A percentile compares a stretch with the other conserved stretches of the same genome.
phyloP scores from a whole-genome alignment of 1,139 yeast genomes.

The Taiozyma sp. region DNA sequence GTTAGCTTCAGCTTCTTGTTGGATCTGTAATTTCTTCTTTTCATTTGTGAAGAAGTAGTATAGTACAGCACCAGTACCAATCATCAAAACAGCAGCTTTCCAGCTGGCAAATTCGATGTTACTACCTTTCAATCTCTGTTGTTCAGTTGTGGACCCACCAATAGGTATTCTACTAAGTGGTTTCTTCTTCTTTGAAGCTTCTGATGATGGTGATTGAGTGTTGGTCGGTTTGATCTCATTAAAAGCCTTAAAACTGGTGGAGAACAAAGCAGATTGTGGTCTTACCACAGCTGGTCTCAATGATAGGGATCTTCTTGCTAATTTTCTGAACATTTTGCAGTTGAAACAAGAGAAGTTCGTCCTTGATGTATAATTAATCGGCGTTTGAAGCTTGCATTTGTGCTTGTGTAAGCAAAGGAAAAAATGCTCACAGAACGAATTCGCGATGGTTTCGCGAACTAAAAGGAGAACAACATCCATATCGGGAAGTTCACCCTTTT shows the following conservation, averaged over 20 bases:
- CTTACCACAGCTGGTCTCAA: neutral
- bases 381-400: neutral
- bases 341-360: neutral
- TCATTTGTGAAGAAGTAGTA: conserved; percentile 68
- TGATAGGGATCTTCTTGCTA: conserved; percentile 4
- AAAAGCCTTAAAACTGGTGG: conserved; percentile 12
- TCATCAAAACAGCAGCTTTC: conserved; percentile 70
- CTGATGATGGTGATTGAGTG: conserved; percentile 3
- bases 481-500: neutral
- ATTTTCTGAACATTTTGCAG: conserved; percentile 8
- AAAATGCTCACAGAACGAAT: neutral
- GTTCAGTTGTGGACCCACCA: conserved; percentile 42
- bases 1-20: conserved; percentile 78
- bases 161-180: conserved; percentile 51
- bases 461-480: neutral
- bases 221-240: conserved; percentile 12
- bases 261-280: conserved; percentile 4
- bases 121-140: conserved; percentile 28
- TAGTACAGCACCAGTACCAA: conserved; percentile 64
- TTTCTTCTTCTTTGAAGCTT: conserved; percentile 29
- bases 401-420: neutral
- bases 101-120: conserved; percentile 76
- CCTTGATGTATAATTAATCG: neutral
- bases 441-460: neutral
- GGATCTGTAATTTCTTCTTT: conserved; percentile 66